Evolutionary conservation across 129 eudicot species (phyloP).

Genomic region (Artemisia argyi): DNA sequence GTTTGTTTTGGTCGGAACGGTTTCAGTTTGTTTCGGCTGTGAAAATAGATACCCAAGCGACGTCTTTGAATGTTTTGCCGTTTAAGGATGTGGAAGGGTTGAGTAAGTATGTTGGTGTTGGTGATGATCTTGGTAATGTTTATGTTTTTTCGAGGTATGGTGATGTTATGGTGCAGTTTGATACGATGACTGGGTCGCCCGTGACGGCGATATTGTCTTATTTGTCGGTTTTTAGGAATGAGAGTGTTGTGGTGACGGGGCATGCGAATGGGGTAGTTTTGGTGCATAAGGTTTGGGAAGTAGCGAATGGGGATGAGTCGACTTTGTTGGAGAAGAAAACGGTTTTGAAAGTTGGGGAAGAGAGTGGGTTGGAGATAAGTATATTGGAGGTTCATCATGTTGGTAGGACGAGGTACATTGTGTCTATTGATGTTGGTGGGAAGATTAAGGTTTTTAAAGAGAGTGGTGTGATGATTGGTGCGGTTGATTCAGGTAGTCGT

Average conservation of each 20-base stretch:
- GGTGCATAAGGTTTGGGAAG: conserved; percentile 82
- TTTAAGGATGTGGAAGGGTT: conserved; percentile 68
- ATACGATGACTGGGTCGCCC: conserved; percentile 46
- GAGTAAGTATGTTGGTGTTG: conserved; percentile 80
- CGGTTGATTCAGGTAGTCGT: conserved; percentile 52
- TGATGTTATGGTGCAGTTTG: conserved; percentile 64
- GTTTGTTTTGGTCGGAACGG: conserved; percentile 83
- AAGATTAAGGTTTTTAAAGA: conserved; percentile 76
- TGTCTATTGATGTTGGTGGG: conserved; percentile 60
- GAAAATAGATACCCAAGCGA: conserved; percentile 60
- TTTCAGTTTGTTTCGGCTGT: conserved; percentile 91
- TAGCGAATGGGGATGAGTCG: conserved; percentile 52
- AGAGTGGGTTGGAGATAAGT: conserved; percentile 39
- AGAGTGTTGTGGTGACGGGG: conserved; percentile 76
- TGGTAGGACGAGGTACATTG: conserved; percentile 76
- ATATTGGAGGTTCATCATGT: conserved; percentile 80
- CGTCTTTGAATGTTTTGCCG: conserved; percentile 70
- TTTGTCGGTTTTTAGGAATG: conserved; percentile 69
- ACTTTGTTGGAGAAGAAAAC: conserved; percentile 49
- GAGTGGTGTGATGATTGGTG: conserved; percentile 69
- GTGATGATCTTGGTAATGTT: conserved; percentile 71
- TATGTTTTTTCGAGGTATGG: conserved; percentile 62
- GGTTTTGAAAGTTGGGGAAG: conserved; percentile 35
- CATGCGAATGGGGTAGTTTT: conserved; percentile 78
- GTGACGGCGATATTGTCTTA: conserved; percentile 59